Base-by-base conservation (phyloP, 2,329 filamentous ascomycete genomes). In the Aspergillus sclerotialis region DNA sequence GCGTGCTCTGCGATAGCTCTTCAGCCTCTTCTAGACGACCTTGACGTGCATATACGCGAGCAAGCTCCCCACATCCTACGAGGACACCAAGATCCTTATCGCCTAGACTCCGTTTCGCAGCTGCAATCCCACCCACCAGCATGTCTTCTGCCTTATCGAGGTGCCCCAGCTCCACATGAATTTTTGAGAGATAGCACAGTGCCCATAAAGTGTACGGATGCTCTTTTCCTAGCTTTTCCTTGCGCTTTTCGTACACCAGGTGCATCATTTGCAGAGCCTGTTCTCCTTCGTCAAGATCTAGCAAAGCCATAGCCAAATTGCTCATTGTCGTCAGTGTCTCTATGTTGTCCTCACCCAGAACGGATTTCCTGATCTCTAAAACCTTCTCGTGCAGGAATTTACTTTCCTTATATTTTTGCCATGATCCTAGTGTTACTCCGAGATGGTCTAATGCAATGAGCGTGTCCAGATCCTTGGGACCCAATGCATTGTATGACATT, bases 141-240 rank as follows among this genome's bases (percentile, higher is more conserved):
- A 46, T 44, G 17, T 16, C 13, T 28, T 43, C 36, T 7, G 45
- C 44, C 15, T 50, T 37, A 11, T 40, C 23, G 14, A 46, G 33
- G 14, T 44, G 28, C 10, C 43, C 44, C 5, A 42, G 14, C 9
- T 42, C 52, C 32, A 45, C 47, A 29, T 53, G 42, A 15, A 56
- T 38, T 32, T 55, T 60, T 10, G 53, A 49, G 8, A 60, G 39
- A 32, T 60, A 49, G 15, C 53, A 52, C 25, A 61, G 45, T 12
- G 56, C 49, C 45, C 46, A 55, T 16, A 60, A 37, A 4, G 55
- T 58, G 32, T 56, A 57, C 10, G 57, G 50, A 43, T 62, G 56
- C 35, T 61, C 56, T 24, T 56, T 46, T 6, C 58, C 56, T 8
- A 60, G 40, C 8, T 40, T 40, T 11, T 30, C 19, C 30, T 47